Conservation (phyloP, 345 rosid genomes). For the Anacardium occidentale region DNA sequence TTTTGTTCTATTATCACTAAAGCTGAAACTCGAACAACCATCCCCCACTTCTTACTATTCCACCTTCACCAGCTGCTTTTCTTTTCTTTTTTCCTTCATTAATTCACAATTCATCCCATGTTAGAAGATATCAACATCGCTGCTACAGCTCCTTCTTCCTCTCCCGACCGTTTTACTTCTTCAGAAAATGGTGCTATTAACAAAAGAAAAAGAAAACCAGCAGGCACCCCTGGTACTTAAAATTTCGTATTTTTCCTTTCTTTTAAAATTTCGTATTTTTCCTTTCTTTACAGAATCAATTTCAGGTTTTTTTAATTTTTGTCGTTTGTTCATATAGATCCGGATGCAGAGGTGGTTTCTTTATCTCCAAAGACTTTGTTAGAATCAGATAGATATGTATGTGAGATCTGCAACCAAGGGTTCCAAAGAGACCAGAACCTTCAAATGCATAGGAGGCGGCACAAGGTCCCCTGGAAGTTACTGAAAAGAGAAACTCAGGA, state of each 20-base stretch:
- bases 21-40: conserved; percentile 40
- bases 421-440: conserved; percentile 88
- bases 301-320: neutral
- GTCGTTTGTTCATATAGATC: conserved; percentile 47
- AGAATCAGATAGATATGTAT: conserved; percentile 75
- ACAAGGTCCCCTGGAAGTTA: conserved; percentile 86
- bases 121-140: conserved; percentile 36
- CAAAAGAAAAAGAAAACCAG: conserved; percentile 80
- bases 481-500: conserved; percentile 67
- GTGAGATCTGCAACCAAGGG: conserved; percentile 93
- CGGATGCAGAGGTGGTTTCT: conserved; percentile 87
- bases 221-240: conserved; percentile 76
- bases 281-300: neutral
- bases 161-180: conserved; percentile 51
- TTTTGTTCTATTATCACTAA: conserved; percentile 34
- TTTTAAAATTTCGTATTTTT: neutral
- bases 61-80: conserved; percentile 29
- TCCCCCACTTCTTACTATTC: conserved; percentile 34
- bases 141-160: conserved; percentile 39
- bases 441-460: conserved; percentile 84
- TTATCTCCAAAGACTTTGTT: conserved; percentile 67
- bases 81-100: conserved; percentile 7
- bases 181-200: conserved; percentile 54
- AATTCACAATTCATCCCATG: conserved; percentile 26
- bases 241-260: neutral